Conservation (phyloP, 345 rosid species). For the Populus deltoides region DNA sequence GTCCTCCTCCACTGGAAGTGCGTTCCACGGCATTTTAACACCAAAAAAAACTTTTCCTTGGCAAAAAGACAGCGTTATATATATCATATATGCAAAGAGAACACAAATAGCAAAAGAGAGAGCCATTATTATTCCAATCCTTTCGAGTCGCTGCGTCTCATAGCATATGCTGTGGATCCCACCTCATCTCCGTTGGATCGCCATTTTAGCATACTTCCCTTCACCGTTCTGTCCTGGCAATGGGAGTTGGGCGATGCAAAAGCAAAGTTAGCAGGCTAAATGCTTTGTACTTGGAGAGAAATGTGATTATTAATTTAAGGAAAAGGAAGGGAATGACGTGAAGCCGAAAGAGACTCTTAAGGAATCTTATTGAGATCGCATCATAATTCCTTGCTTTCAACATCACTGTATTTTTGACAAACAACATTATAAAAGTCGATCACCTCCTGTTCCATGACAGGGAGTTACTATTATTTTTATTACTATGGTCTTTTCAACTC, state of each 20-base stretch:
- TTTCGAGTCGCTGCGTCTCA: constrained; percentile 42
- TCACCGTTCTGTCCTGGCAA: background rate
- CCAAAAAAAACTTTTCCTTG: background rate
- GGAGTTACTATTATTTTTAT: background rate
- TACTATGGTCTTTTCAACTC: background rate
- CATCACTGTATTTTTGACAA: background rate
- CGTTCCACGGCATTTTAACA: constrained; percentile 56
- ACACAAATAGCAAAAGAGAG: background rate
- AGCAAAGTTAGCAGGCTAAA: background rate
- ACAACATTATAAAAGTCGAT: background rate
- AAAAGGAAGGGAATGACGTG: background rate
- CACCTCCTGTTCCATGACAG: background rate
- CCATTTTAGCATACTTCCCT: background rate
- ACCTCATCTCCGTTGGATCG: constrained; percentile 3
- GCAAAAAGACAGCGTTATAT: background rate
- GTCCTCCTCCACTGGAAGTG: constrained; percentile 69
- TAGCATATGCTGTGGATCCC: constrained; percentile 37
- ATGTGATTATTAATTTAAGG: background rate
- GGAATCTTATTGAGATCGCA: background rate
- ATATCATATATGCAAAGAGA: background rate
- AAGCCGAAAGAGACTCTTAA: background rate
- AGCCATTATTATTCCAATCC: background rate
- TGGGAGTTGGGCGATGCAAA: background rate
- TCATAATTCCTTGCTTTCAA: background rate
- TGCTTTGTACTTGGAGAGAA: background rate